phyloP scores from a whole-genome alignment of 2,329 filamentous ascomycete species.

The Penicillium janthinellum region DNA sequence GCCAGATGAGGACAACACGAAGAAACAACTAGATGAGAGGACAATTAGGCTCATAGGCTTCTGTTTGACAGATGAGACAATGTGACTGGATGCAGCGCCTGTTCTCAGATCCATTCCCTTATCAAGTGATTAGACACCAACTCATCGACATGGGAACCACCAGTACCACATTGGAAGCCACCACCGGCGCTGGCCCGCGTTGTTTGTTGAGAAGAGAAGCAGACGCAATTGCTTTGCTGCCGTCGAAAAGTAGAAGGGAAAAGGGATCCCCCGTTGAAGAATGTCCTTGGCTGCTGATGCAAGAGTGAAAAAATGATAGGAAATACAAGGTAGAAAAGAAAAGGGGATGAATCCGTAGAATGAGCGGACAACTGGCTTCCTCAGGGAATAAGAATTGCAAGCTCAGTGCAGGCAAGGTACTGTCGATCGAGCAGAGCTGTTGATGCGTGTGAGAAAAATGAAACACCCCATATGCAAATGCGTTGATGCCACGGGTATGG shows the following conservation, averaged over 20 bases:
- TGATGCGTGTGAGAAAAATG: slow-evolving; percentile 25
- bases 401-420: neutral
- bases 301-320: slow-evolving; percentile 16
- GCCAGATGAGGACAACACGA: slow-evolving; percentile 17
- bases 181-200: neutral
- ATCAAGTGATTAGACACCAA: slow-evolving; percentile 4
- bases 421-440: slow-evolving; percentile 9
- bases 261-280: slow-evolving; percentile 11
- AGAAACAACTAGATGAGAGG: slow-evolving; percentile 20
- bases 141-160: slow-evolving; percentile 7
- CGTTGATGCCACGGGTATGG: slow-evolving; percentile 25
- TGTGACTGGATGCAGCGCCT: slow-evolving; percentile 19
- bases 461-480: slow-evolving; percentile 31
- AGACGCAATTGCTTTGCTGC: neutral
- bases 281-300: slow-evolving; percentile 15
- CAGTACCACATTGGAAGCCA: slow-evolving; percentile 9
- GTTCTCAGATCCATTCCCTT: slow-evolving; percentile 2
- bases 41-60: slow-evolving; percentile 24
- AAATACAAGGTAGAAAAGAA: slow-evolving; percentile 24
- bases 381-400: slow-evolving; percentile 9
- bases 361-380: slow-evolving; percentile 23
- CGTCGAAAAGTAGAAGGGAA: slow-evolving; percentile 2
- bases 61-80: slow-evolving; percentile 21
- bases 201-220: neutral
- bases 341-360: slow-evolving; percentile 11